phyloP scores from a whole-genome alignment of 179 eudicot genomes.

The Amaranthus tricolor region DNA sequence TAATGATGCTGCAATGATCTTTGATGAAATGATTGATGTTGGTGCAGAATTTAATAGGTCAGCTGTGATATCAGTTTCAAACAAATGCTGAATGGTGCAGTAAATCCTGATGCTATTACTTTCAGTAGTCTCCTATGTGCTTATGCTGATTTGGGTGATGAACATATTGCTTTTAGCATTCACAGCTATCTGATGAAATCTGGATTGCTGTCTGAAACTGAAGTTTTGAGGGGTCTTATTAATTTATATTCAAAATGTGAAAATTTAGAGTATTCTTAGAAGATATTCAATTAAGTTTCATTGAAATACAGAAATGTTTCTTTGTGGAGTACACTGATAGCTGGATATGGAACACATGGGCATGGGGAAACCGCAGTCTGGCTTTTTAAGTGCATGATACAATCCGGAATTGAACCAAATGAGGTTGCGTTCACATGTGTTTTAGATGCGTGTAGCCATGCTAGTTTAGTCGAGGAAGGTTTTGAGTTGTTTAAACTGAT shows the following conservation, averaged over 20 bases:
- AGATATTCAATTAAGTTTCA: constrained; percentile 42
- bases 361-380: constrained; percentile 46
- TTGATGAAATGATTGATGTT: constrained; percentile 40
- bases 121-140: constrained; percentile 56
- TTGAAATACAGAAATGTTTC: constrained; percentile 38
- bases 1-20: constrained; percentile 39
- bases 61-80: constrained; percentile 46
- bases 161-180: constrained; percentile 40
- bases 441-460: constrained; percentile 67
- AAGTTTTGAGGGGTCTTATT: constrained; percentile 46
- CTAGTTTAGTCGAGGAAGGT: constrained; percentile 72
- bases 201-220: constrained; percentile 44
- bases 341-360: constrained; percentile 64
- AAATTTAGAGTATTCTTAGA: constrained; percentile 41
- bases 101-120: constrained; percentile 53
- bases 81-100: constrained; percentile 40
- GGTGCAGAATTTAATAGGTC: constrained; percentile 39
- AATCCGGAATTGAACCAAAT: constrained; percentile 56
- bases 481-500: constrained; percentile 40
- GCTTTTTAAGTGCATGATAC: constrained; percentile 56
- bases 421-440: constrained; percentile 66
- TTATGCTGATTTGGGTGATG: constrained; percentile 50
- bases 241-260: constrained; percentile 65
- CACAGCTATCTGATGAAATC: constrained; percentile 48
- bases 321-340: constrained; percentile 61